Conservation (phyloP, 345 rosid genomes). For the Dipteronia sinensis region DNA sequence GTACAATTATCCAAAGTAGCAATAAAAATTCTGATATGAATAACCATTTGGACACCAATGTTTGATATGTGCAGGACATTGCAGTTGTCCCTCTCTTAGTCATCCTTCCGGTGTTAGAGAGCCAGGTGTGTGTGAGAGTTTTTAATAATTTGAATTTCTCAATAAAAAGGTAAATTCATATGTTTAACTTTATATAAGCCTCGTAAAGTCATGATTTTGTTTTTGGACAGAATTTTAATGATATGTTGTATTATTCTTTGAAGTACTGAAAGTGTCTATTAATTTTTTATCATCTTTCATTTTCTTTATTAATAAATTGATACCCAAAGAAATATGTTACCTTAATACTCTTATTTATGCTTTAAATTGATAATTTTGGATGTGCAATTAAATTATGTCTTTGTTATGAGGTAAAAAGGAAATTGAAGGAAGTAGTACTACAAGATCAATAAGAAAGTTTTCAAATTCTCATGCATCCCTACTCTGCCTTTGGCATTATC, state of each 20-base stretch:
- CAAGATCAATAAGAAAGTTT: not conserved
- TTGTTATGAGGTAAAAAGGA: not conserved
- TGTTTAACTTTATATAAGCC: not conserved
- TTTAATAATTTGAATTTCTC: not conserved
- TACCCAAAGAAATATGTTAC: not conserved
- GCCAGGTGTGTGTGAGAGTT: constrained; percentile 60
- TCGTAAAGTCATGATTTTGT: not conserved
- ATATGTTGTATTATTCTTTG: not conserved
- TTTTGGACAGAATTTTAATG: not conserved
- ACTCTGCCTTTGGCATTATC: not conserved
- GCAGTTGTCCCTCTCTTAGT: constrained; percentile 94
- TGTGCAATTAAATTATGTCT: not conserved
- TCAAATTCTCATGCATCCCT: not conserved
- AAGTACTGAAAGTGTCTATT: not conserved
- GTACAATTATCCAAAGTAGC: constrained; percentile 24
- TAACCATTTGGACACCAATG: constrained; percentile 23
- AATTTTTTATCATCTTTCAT: not conserved
- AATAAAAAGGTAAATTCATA: not conserved
- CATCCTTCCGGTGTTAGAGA: constrained; percentile 88
- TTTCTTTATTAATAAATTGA: not conserved
- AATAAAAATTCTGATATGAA: constrained; percentile 15
- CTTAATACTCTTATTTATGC: too few species aligned
- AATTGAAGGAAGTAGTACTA: not conserved
- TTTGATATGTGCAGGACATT: constrained; percentile 71
- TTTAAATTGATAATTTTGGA: too few species aligned